Base-by-base conservation (phyloP, 169 alveolate species). In the Eimeria maxima region DNA sequence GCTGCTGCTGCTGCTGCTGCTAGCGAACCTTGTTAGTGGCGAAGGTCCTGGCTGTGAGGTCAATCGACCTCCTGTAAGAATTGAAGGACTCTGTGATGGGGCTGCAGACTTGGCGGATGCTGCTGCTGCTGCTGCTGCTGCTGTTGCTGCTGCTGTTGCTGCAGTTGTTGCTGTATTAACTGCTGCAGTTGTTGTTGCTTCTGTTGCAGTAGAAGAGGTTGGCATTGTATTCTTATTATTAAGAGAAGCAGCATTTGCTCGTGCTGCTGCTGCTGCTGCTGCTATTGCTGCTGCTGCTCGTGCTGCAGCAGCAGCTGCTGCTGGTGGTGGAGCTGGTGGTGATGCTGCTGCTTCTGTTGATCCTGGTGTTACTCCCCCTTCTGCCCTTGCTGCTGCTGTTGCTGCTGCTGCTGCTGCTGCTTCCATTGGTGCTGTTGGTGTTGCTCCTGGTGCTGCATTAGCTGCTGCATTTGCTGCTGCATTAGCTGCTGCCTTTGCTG, bases 391-490 rank as follows among this genome's bases (percentile, higher is more conserved):
- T 44, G 63, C 11, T 44, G 87, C 87, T 76, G 87, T 5, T 76
- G 60, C 27, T 76, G 87, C 27, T 10, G 50, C 38, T 45, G 87
- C 13, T 76, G 87, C 4, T 76, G 87, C 55, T 78, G 88, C 29
- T 33, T 44, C 63, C 18, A 45, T 78, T 45, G 65, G 4, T 78
- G 50, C 24, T 14, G 63, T 63, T 78, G 50, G 38, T 44, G 22
- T 44, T 24, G 88, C 24, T 78, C n/a, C 63, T 44, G 60, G 73
- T 45, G 27, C 45, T 22, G 90, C 47, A 4, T 13, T 63, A 4
- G 71, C 71, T 45, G 90, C 45, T 24, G 90, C 90, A 14, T 69
- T 50, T 3, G 90, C 50, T 22, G 90, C n/a, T 81, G 90, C 90
- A 5, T 38, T 22, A 38, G 90, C 44, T 44, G n/a, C 47, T 73